Percentiles rank a stretch among this genome's conserved stretches.
These are phyloP conservation scores for Lepidium aucheri DNA, from an alignment of 345 rosid genomes.

Conservation along the genomic window DNA sequence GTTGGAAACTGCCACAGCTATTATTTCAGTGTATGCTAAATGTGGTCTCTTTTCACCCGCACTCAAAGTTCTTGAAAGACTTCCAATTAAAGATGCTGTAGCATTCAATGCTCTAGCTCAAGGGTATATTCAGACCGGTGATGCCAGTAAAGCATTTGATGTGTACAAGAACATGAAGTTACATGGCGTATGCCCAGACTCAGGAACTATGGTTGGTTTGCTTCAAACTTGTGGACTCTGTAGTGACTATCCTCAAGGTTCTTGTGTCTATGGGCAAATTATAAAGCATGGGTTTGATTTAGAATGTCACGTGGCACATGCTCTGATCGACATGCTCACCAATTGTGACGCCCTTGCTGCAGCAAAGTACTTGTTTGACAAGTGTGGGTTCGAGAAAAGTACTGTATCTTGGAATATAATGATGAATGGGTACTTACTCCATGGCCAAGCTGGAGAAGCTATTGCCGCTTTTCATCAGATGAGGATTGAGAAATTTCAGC, in stretches of 20 bases:
- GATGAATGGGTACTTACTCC: slow-evolving; percentile 46
- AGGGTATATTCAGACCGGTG: slow-evolving; percentile 41
- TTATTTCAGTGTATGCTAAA: slow-evolving; percentile 55
- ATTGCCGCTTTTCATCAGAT: slow-evolving; percentile 37
- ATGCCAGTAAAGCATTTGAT: slow-evolving; percentile 28
- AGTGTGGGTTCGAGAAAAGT: slow-evolving; percentile 29
- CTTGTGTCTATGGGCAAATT: slow-evolving; percentile 34
- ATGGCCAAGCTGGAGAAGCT: slow-evolving; percentile 44
- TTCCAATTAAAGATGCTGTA: slow-evolving; percentile 42
- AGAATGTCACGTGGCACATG: slow-evolving; percentile 38
- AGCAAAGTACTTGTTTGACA: slow-evolving; percentile 37
- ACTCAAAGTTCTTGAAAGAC: slow-evolving; percentile 31
- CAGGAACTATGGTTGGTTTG: slow-evolving; percentile 50
- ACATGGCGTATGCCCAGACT: slow-evolving; percentile 34
- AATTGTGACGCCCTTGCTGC: slow-evolving; percentile 43
- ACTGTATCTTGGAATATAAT: slow-evolving; percentile 53
- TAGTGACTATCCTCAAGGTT: slow-evolving; percentile 35
- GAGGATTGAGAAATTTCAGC: slow-evolving; percentile 35
- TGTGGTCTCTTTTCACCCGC: slow-evolving; percentile 35
- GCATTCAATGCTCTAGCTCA: slow-evolving; percentile 54
- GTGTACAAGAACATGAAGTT: slow-evolving; percentile 32
- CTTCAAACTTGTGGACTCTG: slow-evolving; percentile 41
- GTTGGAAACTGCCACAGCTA: slow-evolving; percentile 37
- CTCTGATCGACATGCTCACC: slow-evolving; percentile 50
- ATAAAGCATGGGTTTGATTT: slow-evolving; percentile 43